Base-by-base conservation (phyloP, 148 eudicot species). In the Rhododendron williamsianum region DNA sequence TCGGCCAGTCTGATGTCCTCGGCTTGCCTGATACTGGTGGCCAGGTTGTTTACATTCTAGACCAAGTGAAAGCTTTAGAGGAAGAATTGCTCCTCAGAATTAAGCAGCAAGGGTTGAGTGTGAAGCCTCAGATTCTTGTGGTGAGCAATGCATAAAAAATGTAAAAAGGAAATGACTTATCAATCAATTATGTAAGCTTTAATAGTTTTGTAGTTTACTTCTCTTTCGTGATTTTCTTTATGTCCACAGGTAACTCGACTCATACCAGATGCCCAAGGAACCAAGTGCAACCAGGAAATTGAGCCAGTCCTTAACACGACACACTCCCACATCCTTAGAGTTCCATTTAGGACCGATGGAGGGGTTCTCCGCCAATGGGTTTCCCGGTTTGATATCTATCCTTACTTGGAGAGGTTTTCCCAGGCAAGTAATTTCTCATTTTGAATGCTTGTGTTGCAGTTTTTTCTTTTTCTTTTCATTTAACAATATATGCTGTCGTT, bases 21-120 rank as follows among this genome's bases (percentile, higher is more conserved):
- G 94, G 95, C 33, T 90, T 92, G 54, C 95, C 95, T 19, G 95
- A 93, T 82, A 93, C 95, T 7, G 94, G 95, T 72, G 95, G 95
- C 81, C 95, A 93, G 95, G 94, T 93, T 52, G 95, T 93, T 76
- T 93, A 93, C 91, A 92, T 93, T 84, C 86, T 93, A 25, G 95
- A 93, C 85, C 95, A 93, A 90, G 95, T 92, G 43, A 89, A 73
- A 91, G 94, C 95, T 58, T 69, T 93, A 60, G 95, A 93, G 76
- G 92, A 92, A 82, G 95, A 93, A 82, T 4, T 93, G 81, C 88
- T 93, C 81, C 81, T 86, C 49, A 87, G 93, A 88, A 90, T 91
- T 69, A 89, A 91, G 91, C 92, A 90, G 83, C 93, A 92, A 81
- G 95, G 95, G 5, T 78, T 93, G 76, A 90, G 58, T 49, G 86